phyloP scores from a whole-genome alignment of 768 basidiomycete genomes.

The Ramaria sp. region DNA sequence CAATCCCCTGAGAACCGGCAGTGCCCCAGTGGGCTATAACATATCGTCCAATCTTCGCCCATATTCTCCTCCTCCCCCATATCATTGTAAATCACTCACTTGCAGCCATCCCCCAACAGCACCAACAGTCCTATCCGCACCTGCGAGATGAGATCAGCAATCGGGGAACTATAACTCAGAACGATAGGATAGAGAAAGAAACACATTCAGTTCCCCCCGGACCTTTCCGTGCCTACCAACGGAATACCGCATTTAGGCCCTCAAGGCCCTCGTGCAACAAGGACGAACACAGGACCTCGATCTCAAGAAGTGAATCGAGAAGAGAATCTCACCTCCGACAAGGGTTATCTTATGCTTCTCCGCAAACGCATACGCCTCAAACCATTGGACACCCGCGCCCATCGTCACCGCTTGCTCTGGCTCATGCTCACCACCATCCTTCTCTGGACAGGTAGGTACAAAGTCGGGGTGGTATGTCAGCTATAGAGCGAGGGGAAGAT shows the following conservation, averaged over 20 bases:
- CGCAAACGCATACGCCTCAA: conserved; percentile 24
- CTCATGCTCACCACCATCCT: not conserved
- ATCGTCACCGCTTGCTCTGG: conserved; percentile 16
- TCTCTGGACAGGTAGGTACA: conserved; percentile 9
- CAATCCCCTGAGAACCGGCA: too few species aligned
- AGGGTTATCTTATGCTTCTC: conserved; percentile 25
- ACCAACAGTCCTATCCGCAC: conserved; percentile 22
- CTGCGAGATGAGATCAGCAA: not conserved
- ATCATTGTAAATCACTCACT: conserved; percentile 8
- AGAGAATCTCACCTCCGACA: conserved; percentile 21
- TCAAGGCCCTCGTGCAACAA: too few species aligned
- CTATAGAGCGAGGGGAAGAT: conserved; percentile 5
- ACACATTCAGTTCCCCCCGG: too few species aligned
- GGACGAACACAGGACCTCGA: too few species aligned
- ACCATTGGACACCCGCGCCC: conserved; percentile 18
- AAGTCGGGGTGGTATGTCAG: conserved; percentile 16
- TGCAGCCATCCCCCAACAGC: conserved; percentile 26
- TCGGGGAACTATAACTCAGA: not conserved
- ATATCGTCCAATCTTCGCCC: too few species aligned
- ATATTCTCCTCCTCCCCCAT: too few species aligned
- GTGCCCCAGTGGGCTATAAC: too few species aligned
- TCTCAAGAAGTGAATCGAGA: too few species aligned
- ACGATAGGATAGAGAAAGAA: not conserved
- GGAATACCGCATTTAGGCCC: too few species aligned
- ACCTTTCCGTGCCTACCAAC: too few species aligned